phyloP scores from a whole-genome alignment of 192 early-diverging fungal genomes.

The Diversispora eburnea region DNA sequence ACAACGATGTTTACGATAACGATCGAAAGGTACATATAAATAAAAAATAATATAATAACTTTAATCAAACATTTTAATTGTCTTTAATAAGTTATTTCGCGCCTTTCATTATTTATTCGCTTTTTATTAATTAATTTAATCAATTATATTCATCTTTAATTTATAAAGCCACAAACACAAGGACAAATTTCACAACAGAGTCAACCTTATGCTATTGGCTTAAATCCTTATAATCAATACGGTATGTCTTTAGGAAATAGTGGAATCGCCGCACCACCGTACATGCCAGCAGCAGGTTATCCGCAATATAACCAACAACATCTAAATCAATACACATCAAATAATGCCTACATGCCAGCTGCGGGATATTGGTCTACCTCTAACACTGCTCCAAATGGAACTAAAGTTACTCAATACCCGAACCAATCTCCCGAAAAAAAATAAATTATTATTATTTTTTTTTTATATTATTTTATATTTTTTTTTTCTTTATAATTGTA shows the following conservation, averaged over 20 bases:
- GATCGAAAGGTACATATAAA: slow-evolving; percentile 27
- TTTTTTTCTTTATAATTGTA: no score
- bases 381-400: slow-evolving; percentile 11
- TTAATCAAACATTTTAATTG: not conserved
- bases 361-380: not conserved
- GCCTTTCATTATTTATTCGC: not conserved
- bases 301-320: slow-evolving; percentile 24
- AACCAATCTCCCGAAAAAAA: slow-evolving; percentile 24
- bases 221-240: slow-evolving; percentile 10
- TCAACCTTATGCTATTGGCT: not conserved
- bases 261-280: slow-evolving; percentile 1
- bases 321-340: slow-evolving; percentile 10
- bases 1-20: slow-evolving; percentile 5
- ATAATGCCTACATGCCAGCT: slow-evolving; percentile 18
- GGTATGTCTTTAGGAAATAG: not conserved
- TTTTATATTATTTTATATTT: no score
- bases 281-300: slow-evolving; percentile 11
- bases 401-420: slow-evolving; percentile 9
- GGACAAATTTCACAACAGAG: not conserved
- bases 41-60: not conserved
- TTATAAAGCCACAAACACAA: slow-evolving; percentile 14
- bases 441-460: not conserved
- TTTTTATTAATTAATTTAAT: not conserved
- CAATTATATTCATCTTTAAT: not conserved
- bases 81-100: not conserved